Conservation (phyloP, 306 rosid genomes). For the Dryas octopetala region DNA sequence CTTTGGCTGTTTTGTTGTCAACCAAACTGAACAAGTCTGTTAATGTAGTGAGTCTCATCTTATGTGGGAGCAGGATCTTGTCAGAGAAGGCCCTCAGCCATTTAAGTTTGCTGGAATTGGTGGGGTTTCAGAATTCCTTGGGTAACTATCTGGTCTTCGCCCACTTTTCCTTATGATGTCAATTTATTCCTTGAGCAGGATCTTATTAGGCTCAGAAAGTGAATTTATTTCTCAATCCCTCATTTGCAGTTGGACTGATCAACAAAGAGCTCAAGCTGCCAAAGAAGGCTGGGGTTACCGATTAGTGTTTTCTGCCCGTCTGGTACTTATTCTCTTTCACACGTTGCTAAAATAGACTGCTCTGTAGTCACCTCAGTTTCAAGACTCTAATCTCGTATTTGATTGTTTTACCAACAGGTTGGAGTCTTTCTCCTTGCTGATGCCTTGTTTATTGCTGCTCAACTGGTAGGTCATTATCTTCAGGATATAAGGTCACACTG, state of each 20-base stretch:
- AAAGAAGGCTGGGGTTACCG: constrained; percentile 90
- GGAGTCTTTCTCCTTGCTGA: constrained; percentile 67
- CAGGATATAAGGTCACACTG: constrained; percentile 69
- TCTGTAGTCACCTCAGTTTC: background rate
- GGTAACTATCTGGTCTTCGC: constrained; percentile 44
- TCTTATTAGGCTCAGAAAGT: background rate
- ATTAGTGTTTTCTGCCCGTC: constrained; percentile 79
- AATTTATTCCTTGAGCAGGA: no score
- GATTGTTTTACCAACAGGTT: constrained; percentile 44
- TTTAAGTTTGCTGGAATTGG: constrained; percentile 91
- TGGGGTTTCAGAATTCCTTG: constrained; percentile 86
- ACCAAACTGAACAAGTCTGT: constrained; percentile 19
- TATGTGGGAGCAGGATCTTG: constrained; percentile 72
- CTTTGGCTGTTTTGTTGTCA: constrained; percentile 9
- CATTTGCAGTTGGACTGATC: constrained; percentile 82
- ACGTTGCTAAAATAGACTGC: background rate
- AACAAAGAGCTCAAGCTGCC: constrained; percentile 81
- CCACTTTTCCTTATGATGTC: background rate
- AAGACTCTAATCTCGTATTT: constrained; percentile 13
- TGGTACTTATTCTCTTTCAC: constrained; percentile 47
- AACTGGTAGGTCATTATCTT: constrained; percentile 64
- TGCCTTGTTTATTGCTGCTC: constrained; percentile 74
- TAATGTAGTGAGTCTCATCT: constrained; percentile 22
- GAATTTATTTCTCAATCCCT: constrained; percentile 8
- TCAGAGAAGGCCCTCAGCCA: constrained; percentile 79